Conservation (phyloP, 139 green algal genomes). For the Chlorella sp. region DNA sequence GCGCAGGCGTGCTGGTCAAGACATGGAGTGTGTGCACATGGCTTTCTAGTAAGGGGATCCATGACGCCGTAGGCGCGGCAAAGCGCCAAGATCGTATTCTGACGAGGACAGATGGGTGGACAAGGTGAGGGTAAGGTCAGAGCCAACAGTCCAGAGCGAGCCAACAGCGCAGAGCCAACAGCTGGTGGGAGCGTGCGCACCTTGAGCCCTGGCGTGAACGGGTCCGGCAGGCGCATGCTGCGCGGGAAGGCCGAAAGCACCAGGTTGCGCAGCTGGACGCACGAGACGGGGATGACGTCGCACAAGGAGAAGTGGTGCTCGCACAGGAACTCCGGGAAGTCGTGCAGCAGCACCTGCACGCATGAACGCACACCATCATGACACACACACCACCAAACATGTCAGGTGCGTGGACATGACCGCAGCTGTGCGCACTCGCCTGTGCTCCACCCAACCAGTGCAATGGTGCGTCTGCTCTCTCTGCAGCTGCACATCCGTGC, state of each 20-base stretch:
- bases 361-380: background rate
- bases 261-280: constrained; percentile 98
- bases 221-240: constrained; percentile 96
- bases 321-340: constrained; percentile 99
- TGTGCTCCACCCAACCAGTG: too few species aligned
- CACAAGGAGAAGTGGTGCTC: constrained; percentile 94
- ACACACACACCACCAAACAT: background rate
- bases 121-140: too few species aligned
- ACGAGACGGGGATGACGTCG: constrained; percentile 85
- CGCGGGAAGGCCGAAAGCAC: constrained; percentile 94
- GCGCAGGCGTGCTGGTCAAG: too few species aligned
- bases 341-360: constrained; percentile 84
- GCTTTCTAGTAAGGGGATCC: too few species aligned
- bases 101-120: too few species aligned
- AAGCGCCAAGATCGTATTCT: too few species aligned
- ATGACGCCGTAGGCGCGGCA: too few species aligned
- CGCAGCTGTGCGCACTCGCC: too few species aligned
- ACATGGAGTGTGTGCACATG: too few species aligned
- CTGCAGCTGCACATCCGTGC: too few species aligned
- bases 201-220: constrained; percentile 98
- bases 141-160: background rate
- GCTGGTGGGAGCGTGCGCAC: constrained; percentile 1
- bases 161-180: background rate
- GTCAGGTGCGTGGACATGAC: too few species aligned
- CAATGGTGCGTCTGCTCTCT: too few species aligned